A percentile compares a stretch with the other conserved stretches of the same genome.
Evolutionary conservation across 441 rosid genomes (phyloP).

Genomic region (Manihot esculenta): DNA sequence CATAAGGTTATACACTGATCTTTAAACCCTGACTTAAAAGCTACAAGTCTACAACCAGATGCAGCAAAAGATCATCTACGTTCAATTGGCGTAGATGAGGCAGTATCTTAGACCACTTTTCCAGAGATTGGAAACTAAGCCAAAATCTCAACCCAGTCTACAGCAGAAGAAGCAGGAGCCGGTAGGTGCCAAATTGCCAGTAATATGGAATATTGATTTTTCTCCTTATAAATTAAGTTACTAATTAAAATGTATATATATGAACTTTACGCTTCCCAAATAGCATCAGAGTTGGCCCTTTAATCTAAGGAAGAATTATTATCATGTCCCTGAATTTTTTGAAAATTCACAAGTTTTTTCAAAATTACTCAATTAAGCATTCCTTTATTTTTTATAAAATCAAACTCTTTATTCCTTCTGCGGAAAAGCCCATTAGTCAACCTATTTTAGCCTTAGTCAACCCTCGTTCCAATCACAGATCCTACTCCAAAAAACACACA

Average conservation of each 20-base stretch:
- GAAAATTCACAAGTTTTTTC: no score
- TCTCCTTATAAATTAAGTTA: no score
- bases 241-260: no score
- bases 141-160: not conserved
- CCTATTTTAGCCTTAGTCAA: no score
- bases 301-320: not conserved
- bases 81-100: not conserved
- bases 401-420: no score
- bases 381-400: no score
- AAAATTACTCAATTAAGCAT: no score
- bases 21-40: not conserved
- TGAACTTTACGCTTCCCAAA: no score
- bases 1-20: not conserved
- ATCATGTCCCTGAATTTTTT: no score
- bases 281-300: not conserved
- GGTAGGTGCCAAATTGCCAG: not conserved
- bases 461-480: not conserved
- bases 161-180: not conserved
- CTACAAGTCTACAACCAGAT: not conserved
- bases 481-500: not conserved
- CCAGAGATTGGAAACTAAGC: not conserved
- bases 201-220: no score
- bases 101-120: not conserved
- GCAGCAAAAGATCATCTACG: not conserved
- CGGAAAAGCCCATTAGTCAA: no score